Evolutionary conservation across 495 filamentous ascomycete genomes (phyloP).

Genomic region (Tuber magnatum): DNA sequence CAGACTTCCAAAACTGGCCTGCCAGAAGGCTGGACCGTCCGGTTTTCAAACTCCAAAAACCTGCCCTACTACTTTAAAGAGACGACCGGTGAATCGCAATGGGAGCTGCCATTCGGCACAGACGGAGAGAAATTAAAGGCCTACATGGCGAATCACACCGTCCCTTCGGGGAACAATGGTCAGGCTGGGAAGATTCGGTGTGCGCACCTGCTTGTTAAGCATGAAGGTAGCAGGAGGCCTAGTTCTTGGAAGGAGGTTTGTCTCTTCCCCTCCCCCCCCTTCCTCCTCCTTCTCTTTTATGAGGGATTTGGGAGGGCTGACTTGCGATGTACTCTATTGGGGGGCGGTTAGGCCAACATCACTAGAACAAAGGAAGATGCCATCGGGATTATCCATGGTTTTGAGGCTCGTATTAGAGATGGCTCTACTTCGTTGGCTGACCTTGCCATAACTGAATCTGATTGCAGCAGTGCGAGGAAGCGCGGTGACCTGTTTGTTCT

Average conservation of each 20-base stretch:
- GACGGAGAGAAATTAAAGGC: conserved; percentile 82
- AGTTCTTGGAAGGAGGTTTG: conserved; percentile 78
- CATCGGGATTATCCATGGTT: conserved; percentile 60
- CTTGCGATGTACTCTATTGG: conserved; percentile 11
- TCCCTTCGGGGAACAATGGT: conserved; percentile 46
- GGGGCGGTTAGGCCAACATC: conserved; percentile 55
- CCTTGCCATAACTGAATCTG: conserved; percentile 78
- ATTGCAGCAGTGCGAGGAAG: conserved; percentile 92
- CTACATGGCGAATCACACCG: conserved; percentile 71
- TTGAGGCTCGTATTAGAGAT: conserved; percentile 65
- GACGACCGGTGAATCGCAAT: conserved; percentile 71
- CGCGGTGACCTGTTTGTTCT: conserved; percentile 71
- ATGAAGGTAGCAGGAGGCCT: conserved; percentile 73
- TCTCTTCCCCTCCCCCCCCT: background rate
- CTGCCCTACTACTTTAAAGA: conserved; percentile 97
- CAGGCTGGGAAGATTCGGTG: conserved; percentile 81
- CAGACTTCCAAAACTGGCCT: conserved; percentile 56
- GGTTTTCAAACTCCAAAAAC: conserved; percentile 92
- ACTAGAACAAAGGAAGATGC: conserved; percentile 84
- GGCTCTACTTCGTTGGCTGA: conserved; percentile 64
- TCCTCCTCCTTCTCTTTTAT: background rate
- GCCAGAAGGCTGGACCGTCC: conserved; percentile 83
- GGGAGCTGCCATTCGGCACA: conserved; percentile 83
- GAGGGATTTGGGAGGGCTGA: conserved; percentile 2
- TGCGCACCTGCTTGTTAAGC: conserved; percentile 88